Evolutionary conservation across 257 asterid genomes (phyloP).

Genomic region (Eucommia ulmoides): DNA sequence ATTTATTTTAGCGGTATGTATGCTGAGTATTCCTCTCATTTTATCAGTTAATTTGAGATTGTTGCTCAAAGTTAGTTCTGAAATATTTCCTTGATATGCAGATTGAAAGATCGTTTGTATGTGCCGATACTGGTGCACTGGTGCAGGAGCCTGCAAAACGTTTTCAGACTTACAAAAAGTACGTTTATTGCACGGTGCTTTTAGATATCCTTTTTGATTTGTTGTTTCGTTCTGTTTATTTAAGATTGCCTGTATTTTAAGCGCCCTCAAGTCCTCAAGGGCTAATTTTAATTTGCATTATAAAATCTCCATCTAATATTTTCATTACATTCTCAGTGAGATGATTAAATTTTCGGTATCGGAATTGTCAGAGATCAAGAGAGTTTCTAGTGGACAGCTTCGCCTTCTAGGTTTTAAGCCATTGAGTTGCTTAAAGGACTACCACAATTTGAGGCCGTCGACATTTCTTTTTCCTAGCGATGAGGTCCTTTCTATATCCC

Average conservation of each 20-base stretch:
- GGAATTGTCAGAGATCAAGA: constrained; percentile 77
- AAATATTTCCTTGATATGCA: constrained; percentile 22
- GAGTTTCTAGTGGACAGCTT: constrained; percentile 70
- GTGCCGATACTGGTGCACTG: constrained; percentile 91
- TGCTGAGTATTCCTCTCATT: neutral
- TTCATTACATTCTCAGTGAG: constrained; percentile 54
- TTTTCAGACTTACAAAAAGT: constrained; percentile 76
- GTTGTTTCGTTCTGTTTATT: no score
- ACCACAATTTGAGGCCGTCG: constrained; percentile 90
- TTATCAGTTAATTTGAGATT: constrained; percentile 8
- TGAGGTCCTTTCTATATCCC: constrained; percentile 56
- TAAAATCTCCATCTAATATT: no score
- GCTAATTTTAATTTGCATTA: no score
- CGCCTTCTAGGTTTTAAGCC: constrained; percentile 95
- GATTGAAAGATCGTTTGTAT: constrained; percentile 74
- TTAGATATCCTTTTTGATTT: neutral
- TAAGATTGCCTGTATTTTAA: no score
- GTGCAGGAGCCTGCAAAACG: constrained; percentile 58
- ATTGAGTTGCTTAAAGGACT: constrained; percentile 67
- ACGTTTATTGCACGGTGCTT: constrained; percentile 11
- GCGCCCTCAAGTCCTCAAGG: neutral
- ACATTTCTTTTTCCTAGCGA: constrained; percentile 88
- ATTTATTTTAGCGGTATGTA: neutral
- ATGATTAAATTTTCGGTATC: constrained; percentile 55
- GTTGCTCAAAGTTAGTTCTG: constrained; percentile 3